phyloP scores from a whole-genome alignment of 352 stramenopile species.

The Thraustochytrium sp. region DNA sequence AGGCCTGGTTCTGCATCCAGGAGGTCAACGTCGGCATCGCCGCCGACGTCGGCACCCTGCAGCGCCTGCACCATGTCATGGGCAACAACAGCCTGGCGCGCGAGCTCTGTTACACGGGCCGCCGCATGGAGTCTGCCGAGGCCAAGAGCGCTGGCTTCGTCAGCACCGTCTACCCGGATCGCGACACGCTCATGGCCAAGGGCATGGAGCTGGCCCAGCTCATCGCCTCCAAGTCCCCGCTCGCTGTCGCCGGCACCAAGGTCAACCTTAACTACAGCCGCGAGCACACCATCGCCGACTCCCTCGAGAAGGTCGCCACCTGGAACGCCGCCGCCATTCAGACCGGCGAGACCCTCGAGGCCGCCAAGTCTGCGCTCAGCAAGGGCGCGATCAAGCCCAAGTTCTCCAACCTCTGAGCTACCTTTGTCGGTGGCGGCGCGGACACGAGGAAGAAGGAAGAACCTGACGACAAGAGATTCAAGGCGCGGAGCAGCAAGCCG shows the following conservation, averaged over 20 bases:
- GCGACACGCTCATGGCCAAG: slow-evolving; percentile 12
- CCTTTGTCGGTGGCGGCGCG: too few relatives aligned
- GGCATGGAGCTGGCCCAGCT: slow-evolving; percentile 46
- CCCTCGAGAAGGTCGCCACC: slow-evolving; percentile 58
- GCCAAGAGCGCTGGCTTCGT: slow-evolving; percentile 51
- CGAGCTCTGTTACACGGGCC: slow-evolving; percentile 54
- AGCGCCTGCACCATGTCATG: slow-evolving; percentile 56
- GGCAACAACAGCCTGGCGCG: slow-evolving; percentile 55
- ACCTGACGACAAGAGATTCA: too few relatives aligned
- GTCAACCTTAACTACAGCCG: slow-evolving; percentile 61
- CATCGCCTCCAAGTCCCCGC: slow-evolving; percentile 54
- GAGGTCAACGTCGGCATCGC: slow-evolving; percentile 57
- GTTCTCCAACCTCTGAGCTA: slow-evolving; percentile 48
- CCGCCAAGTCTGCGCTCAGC: slow-evolving; percentile 48
- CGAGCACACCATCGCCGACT: slow-evolving; percentile 60
- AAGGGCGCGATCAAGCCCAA: slow-evolving; percentile 29
- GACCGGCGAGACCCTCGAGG: slow-evolving; percentile 59
- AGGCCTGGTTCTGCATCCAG: slow-evolving; percentile 54
- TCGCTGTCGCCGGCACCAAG: slow-evolving; percentile 60
- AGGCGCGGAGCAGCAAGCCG: too few relatives aligned
- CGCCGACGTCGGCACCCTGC: slow-evolving; percentile 56
- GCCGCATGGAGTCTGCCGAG: slow-evolving; percentile 51
- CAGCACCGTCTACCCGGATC: slow-evolving; percentile 25
- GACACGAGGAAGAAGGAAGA: too few relatives aligned
- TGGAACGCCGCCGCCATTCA: slow-evolving; percentile 63